Percentiles rank a stretch among this genome's conserved stretches.
Evolutionary conservation across 257 asterid species (phyloP).

Genomic region (Primulina eburnea): DNA sequence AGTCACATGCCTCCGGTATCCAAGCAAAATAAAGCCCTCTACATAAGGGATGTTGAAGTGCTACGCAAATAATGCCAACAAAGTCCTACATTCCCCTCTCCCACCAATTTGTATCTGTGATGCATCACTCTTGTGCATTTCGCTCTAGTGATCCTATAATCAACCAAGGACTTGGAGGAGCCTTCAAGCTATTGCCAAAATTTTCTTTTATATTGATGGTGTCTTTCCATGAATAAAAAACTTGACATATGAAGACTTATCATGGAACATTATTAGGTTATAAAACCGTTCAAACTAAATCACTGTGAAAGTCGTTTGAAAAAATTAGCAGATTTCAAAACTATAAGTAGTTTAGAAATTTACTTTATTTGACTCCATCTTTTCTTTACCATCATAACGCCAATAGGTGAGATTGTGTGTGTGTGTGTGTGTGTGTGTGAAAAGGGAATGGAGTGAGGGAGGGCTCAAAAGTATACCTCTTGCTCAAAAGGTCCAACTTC

Average conservation of each 20-base stretch:
- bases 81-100: neutral
- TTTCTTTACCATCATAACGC: neutral
- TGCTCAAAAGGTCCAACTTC: conserved; percentile 80
- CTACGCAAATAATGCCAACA: neutral
- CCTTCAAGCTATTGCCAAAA: neutral
- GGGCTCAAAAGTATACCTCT: conserved; percentile 53
- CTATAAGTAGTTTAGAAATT: neutral
- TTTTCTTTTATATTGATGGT: neutral
- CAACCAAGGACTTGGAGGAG: neutral
- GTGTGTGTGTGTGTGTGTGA: neutral
- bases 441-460: neutral
- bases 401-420: neutral
- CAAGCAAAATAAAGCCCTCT: neutral
- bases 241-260: neutral
- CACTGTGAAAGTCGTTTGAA: neutral
- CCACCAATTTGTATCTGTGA: neutral
- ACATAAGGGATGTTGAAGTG: neutral
- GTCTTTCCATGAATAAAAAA: neutral
- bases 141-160: neutral
- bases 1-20: neutral
- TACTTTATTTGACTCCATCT: too few relatives aligned
- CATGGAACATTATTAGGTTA: neutral
- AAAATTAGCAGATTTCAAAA: neutral
- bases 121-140: neutral
- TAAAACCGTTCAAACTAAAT: neutral